Percentiles rank a stretch among this genome's conserved stretches.
These are phyloP conservation scores for Pachyrhizus erosus DNA, from an alignment of 306 rosid genomes.

Conservation along the genomic window DNA sequence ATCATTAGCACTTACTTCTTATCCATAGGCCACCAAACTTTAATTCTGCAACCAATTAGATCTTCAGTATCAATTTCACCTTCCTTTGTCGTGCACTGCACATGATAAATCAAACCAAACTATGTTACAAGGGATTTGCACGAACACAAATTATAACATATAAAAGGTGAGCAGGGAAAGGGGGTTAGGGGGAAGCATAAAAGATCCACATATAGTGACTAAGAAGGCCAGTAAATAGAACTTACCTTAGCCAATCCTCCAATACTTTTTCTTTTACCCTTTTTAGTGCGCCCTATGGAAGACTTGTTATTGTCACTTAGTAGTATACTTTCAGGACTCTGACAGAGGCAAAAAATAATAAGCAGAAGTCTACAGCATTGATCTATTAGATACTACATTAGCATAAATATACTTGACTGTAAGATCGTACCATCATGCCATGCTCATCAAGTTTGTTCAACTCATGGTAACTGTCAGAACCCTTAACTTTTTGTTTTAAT, in stretches of 20 bases:
- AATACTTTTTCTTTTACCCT: slow-evolving; percentile 70
- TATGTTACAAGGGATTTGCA: slow-evolving; percentile 5
- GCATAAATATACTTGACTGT: slow-evolving; percentile 31
- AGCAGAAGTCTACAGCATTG: slow-evolving; percentile 28
- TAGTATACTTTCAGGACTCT: slow-evolving; percentile 56
- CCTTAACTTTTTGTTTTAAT: slow-evolving; percentile 60
- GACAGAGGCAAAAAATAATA: slow-evolving; percentile 40
- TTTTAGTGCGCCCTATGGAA: slow-evolving; percentile 59
- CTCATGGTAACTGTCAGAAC: slow-evolving; percentile 50
- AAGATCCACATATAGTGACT: slow-evolving; percentile 20
- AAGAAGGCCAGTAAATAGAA: slow-evolving; percentile 33
- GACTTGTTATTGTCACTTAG: slow-evolving; percentile 57
- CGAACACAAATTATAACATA: slow-evolving; percentile 2
- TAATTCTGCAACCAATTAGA: slow-evolving; percentile 89
- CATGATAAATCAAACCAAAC: slow-evolving; percentile 45
- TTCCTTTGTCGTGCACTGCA: slow-evolving; percentile 68
- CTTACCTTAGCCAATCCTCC: slow-evolving; percentile 78
- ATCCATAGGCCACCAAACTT: slow-evolving; percentile 99
- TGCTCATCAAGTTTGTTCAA: slow-evolving; percentile 57
- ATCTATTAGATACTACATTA: slow-evolving; percentile 31
- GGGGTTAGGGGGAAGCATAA: not conserved
- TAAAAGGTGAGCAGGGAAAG: not conserved
- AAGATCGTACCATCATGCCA: slow-evolving; percentile 58
- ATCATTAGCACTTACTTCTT: slow-evolving; percentile 65
- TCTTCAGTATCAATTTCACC: slow-evolving; percentile 76